Conservation (phyloP, 805 yeast species). For the Cyberlindnera maclurae region DNA sequence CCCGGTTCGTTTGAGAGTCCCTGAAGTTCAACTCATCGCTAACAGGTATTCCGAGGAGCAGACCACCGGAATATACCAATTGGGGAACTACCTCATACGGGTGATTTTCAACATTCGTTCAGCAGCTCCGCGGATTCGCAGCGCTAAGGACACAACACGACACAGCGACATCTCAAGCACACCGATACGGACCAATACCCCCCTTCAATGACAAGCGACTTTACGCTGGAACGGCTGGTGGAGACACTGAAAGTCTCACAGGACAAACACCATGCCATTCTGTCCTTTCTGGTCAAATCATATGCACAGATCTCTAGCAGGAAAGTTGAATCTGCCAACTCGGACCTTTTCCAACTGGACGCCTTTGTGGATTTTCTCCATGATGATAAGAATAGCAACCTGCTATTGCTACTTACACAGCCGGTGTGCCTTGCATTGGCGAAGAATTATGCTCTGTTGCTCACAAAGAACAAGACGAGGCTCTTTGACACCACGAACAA, state of each 20-base stretch:
- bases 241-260: neutral
- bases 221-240: too few relatives aligned
- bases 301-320: slow-evolving; percentile 4
- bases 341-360: slow-evolving; percentile 12
- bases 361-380: slow-evolving; percentile 14
- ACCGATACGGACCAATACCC: too few relatives aligned
- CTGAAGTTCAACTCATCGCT: too few relatives aligned
- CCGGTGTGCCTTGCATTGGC: slow-evolving; percentile 14
- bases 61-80: too few relatives aligned
- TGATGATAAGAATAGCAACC: slow-evolving; percentile 17
- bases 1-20: too few relatives aligned
- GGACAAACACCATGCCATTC: slow-evolving; percentile 6
- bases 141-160: too few relatives aligned
- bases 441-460: slow-evolving; percentile 18
- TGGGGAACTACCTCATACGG: too few relatives aligned
- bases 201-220: too few relatives aligned
- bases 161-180: too few relatives aligned
- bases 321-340: neutral
- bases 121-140: too few relatives aligned
- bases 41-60: too few relatives aligned
- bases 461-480: slow-evolving; percentile 15
- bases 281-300: slow-evolving; percentile 8
- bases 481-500: slow-evolving; percentile 25
- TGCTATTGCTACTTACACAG: slow-evolving; percentile 11
- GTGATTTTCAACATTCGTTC: too few relatives aligned